Conservation (phyloP, 306 rosid genomes). For the Trifolium pratense region DNA sequence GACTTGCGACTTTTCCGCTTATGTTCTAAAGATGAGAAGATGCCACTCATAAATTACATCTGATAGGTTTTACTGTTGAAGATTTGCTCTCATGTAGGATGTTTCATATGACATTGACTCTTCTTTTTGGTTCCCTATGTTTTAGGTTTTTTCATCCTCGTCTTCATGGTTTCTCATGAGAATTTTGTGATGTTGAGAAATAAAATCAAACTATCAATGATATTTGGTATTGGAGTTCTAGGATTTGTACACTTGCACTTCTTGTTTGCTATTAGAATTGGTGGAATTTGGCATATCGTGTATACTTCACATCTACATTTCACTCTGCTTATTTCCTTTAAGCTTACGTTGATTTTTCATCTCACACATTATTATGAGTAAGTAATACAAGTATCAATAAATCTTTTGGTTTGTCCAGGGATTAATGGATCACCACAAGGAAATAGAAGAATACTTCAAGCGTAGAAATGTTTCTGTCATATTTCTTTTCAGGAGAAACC, state of each 20-base stretch:
- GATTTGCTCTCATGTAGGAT: not conserved
- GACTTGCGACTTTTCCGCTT: not conserved
- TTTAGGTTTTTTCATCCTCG: not conserved
- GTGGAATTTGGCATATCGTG: constrained; percentile 14
- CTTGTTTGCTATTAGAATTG: constrained; percentile 23
- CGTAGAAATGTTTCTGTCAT: constrained; percentile 74
- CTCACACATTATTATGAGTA: constrained; percentile 9
- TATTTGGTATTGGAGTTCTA: constrained; percentile 5
- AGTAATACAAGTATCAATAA: constrained; percentile 38
- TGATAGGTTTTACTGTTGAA: not conserved
- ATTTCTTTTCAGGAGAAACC: constrained; percentile 83
- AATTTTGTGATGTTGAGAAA: constrained; percentile 8
- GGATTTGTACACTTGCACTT: not conserved
- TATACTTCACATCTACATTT: constrained; percentile 8
- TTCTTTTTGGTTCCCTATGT: not conserved
- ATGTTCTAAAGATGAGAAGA: not conserved
- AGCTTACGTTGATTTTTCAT: constrained; percentile 19
- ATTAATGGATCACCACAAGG: constrained; percentile 76
- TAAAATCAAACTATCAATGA: constrained; percentile 19
- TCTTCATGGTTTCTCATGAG: not conserved
- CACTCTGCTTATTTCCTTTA: constrained; percentile 13
- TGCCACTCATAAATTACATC: constrained; percentile 4
- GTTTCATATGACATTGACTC: not conserved
- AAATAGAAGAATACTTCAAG: constrained; percentile 78
- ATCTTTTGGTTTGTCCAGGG: constrained; percentile 61